A percentile compares a stretch with the other conserved stretches of the same genome.
Evolutionary conservation across 306 rosid genomes (phyloP).

Genomic region (Arachis stenosperma): DNA sequence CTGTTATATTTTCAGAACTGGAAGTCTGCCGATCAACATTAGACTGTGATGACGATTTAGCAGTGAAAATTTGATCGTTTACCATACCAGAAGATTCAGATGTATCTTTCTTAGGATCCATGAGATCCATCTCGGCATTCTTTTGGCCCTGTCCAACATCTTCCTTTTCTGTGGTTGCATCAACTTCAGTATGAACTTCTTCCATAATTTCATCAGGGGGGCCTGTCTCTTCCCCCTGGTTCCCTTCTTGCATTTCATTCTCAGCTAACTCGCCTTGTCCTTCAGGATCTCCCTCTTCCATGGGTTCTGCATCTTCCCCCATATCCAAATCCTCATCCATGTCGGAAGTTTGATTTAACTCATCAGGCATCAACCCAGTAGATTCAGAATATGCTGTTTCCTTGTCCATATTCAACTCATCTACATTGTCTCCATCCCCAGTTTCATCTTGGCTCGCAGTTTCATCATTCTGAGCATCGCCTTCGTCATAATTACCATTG

Average conservation of each 20-base stretch:
- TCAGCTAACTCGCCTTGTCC: constrained; percentile 50
- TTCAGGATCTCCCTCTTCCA: constrained; percentile 59
- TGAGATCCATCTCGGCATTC: constrained; percentile 46
- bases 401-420: constrained; percentile 62
- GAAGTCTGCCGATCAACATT: constrained; percentile 54
- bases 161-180: constrained; percentile 57
- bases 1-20: constrained; percentile 44
- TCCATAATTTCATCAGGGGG: constrained; percentile 70
- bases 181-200: constrained; percentile 59
- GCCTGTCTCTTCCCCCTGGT: constrained; percentile 48
- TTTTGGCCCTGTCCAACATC: constrained; percentile 51
- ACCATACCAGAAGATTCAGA: constrained; percentile 47
- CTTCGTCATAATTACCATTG: constrained; percentile 54
- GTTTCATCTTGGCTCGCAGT: constrained; percentile 43
- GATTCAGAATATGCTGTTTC: constrained; percentile 61
- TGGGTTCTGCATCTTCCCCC: constrained; percentile 49
- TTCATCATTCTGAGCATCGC: constrained; percentile 51
- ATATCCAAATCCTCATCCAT: constrained; percentile 61
- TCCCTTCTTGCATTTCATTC: constrained; percentile 41
- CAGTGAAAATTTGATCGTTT: constrained; percentile 48
- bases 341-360: constrained; percentile 54
- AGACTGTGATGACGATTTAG: constrained; percentile 56
- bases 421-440: constrained; percentile 55
- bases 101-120: constrained; percentile 48
- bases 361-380: constrained; percentile 61